These are phyloP conservation scores for Aureobasidium subglaciale DNA, from an alignment of 2,329 filamentous ascomycete genomes.

Conservation along the genomic window DNA sequence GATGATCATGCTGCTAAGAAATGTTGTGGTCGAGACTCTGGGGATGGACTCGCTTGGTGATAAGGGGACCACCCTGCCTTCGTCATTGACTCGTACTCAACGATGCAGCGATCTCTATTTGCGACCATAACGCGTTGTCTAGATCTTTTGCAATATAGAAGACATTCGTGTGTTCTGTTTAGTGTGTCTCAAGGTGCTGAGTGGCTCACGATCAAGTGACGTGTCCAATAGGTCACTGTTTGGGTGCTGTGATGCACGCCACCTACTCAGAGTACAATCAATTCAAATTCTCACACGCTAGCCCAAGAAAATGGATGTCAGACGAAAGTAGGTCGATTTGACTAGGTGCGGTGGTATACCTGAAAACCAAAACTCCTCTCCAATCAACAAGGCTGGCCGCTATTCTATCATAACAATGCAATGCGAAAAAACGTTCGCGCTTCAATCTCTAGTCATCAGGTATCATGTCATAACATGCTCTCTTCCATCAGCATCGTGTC, in stretches of 20 bases:
- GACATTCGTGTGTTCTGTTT: no score
- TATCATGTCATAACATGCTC: neutral
- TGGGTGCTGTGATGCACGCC: no score
- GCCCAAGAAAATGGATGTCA: no score
- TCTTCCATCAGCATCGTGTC: neutral
- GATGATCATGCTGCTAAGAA: neutral
- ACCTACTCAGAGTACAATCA: no score
- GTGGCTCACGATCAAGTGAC: no score
- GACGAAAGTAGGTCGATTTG: neutral
- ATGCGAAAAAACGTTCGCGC: no score
- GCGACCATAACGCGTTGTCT: no score
- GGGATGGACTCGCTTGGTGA: neutral
- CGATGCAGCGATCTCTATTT: neutral
- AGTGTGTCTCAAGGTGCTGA: no score
- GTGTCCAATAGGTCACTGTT: no score
- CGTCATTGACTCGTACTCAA: neutral
- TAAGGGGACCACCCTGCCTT: neutral
- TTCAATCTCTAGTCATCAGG: slow-evolving; percentile 1
- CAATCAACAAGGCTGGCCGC: neutral
- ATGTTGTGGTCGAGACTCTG: neutral
- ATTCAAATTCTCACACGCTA: no score
- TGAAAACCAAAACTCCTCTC: neutral
- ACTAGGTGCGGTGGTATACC: slow-evolving; percentile 3
- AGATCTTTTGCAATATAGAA: no score
- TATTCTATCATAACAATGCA: no score